A percentile compares a stretch with the other conserved stretches of the same genome.
These are phyloP conservation scores for Climacium dendroides DNA, from an alignment of 225 moss, liverwort and hornwort species.

Conservation along the genomic window DNA sequence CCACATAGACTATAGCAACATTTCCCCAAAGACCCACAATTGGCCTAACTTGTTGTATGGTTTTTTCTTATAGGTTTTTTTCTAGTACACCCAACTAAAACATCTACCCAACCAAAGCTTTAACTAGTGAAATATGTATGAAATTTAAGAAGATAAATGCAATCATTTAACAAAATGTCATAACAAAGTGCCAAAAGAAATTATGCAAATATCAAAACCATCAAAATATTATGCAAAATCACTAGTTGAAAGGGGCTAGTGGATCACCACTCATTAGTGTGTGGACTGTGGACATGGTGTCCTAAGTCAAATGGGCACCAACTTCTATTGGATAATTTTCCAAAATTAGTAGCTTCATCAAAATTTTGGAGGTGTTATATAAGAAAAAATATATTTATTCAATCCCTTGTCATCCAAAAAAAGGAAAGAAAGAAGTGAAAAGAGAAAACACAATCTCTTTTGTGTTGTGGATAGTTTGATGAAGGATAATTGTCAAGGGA, in stretches of 20 bases:
- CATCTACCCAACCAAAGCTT: neutral
- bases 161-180: neutral
- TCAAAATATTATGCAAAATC: neutral
- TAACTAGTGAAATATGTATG: neutral
- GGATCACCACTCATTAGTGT: rapidly evolving
- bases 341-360: neutral
- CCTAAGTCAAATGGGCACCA: neutral
- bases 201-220: neutral
- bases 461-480: too few species aligned
- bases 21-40: neutral
- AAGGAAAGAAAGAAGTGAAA: too few species aligned
- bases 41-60: rapidly evolving
- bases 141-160: neutral
- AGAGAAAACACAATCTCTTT: neutral
- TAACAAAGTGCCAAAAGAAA: neutral
- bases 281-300: neutral
- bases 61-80: neutral
- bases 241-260: neutral
- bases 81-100: too few species aligned
- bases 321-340: neutral
- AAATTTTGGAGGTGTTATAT: rapidly evolving
- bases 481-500: neutral
- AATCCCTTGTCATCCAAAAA: rapidly evolving
- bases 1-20: rapidly evolving
- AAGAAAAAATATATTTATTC: too few species aligned